Conservation (phyloP, 2,329 filamentous ascomycete species). For the Sclerotinia borealis region DNA sequence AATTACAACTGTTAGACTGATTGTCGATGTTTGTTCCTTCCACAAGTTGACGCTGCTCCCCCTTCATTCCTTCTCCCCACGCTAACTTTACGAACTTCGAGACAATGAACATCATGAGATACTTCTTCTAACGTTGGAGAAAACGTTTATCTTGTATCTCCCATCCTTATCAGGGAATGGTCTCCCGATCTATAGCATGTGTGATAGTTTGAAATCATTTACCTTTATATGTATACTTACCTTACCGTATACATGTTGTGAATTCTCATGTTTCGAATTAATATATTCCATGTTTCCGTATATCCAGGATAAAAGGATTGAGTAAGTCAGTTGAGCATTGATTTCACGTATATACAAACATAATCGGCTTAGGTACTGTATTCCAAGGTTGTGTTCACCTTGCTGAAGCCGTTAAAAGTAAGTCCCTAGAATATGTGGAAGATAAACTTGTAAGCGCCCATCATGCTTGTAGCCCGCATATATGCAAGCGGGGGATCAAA, state of each 20-base stretch:
- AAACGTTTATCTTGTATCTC: neutral
- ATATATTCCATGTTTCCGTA: neutral
- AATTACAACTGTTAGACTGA: neutral
- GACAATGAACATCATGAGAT: neutral
- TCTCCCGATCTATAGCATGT: neutral
- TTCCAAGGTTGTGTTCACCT: neutral
- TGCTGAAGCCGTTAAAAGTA: neutral
- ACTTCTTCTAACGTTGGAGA: neutral
- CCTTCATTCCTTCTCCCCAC: neutral
- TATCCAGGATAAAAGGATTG: neutral
- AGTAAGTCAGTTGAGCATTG: neutral
- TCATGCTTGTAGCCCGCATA: neutral
- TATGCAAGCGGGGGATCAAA: slow-evolving; percentile 10
- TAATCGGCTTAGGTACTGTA: neutral
- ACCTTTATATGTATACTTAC: no score
- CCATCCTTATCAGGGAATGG: neutral
- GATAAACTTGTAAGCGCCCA: slow-evolving; percentile 9
- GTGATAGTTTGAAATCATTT: neutral
- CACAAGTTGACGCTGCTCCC: neutral
- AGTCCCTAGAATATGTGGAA: neutral
- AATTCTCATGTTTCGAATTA: slow-evolving; percentile 1
- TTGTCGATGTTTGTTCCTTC: neutral
- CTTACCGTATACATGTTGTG: neutral
- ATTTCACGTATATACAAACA: neutral
- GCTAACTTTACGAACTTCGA: neutral